Base-by-base conservation (phyloP, 306 rosid species). In the Vigna angularis region DNA sequence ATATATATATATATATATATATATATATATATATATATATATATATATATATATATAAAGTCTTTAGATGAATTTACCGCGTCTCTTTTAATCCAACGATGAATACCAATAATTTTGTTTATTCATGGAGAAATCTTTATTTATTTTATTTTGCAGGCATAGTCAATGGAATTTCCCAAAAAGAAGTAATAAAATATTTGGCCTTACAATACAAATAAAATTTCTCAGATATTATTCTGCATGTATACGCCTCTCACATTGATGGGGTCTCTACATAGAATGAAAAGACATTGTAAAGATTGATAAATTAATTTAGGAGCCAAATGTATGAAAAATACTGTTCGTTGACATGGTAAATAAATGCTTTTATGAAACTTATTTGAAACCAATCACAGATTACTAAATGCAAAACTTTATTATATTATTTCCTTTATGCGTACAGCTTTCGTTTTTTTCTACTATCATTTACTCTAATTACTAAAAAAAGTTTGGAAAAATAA, bases 331-430 rank as follows among this genome's bases (percentile, higher is more conserved):
- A 40, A 42, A 5, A 82, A 72, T 76, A 70, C 70, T 77, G 34
- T 44, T 67, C 76, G 81, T 84, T 84, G 87, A 76, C 85, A 61
- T 72, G 69, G 58, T 76, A 77, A 70, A 57, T 76, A 77, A 70
- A 28, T 28, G 32, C 4, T 28, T 70, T 70, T 75, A 9, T 64
- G 51, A 61, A 81, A 67, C 75, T 62, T 82, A 30, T 69, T 47
- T 76, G 36, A 28, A 28, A 28, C 32, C 32, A 28, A 28, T 28
- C 32, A 28, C 32, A 28, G 32, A 28, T 28, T 28, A 28, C 32
- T 4, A 3, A 28, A 28, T 28, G 32, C 4, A 4, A 82, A 63
- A 76, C 74, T 28, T 28, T 28, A 28, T 28, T 28, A 28, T 28
- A 3, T 28, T 28, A 28, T 28, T 28, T 28, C 4, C 0, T 28